phyloP scores from a whole-genome alignment of 2,329 filamentous ascomycete genomes.

The Leptographium wingfieldii region DNA sequence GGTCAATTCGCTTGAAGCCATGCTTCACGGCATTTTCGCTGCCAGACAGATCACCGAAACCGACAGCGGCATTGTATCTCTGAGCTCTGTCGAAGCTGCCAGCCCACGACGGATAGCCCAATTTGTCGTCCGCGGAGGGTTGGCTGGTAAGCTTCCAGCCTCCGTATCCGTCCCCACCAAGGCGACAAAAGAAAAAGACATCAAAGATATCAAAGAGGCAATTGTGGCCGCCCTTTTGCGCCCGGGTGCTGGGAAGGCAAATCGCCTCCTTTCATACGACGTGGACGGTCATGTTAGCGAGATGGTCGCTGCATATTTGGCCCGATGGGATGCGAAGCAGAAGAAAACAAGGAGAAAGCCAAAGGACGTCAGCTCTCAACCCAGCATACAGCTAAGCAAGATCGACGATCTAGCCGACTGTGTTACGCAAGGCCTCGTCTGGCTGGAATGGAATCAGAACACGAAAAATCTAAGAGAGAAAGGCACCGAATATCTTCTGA shows the following conservation, averaged over 20 bases:
- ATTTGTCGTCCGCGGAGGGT: constrained; percentile 31
- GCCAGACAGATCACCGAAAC: constrained; percentile 34
- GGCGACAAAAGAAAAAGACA: constrained; percentile 13
- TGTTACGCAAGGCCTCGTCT: constrained; percentile 64
- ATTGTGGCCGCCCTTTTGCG: constrained; percentile 7
- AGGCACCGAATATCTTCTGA: constrained; percentile 16
- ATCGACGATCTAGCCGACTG: constrained; percentile 74
- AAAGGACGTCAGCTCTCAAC: constrained; percentile 8
- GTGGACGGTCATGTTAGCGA: background rate
- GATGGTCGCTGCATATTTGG: constrained; percentile 8
- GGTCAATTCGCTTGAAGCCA: constrained; percentile 71
- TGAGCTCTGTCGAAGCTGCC: constrained; percentile 30
- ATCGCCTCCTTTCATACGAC: background rate
- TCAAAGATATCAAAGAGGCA: constrained; percentile 15
- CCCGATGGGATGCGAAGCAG: constrained; percentile 9
- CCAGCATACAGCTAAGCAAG: constrained; percentile 31
- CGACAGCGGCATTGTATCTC: constrained; percentile 12
- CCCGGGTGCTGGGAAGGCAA: background rate
- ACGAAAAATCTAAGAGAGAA: constrained; percentile 20
- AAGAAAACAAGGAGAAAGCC: background rate
- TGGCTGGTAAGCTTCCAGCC: background rate
- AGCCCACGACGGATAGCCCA: constrained; percentile 36
- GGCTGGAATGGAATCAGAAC: constrained; percentile 63
- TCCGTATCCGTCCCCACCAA: background rate
- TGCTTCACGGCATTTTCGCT: constrained; percentile 60